A percentile compares a stretch with the other conserved stretches of the same genome.
Evolutionary conservation across 805 yeast genomes (phyloP).

Genomic region (Brettanomyces naardenensis): DNA sequence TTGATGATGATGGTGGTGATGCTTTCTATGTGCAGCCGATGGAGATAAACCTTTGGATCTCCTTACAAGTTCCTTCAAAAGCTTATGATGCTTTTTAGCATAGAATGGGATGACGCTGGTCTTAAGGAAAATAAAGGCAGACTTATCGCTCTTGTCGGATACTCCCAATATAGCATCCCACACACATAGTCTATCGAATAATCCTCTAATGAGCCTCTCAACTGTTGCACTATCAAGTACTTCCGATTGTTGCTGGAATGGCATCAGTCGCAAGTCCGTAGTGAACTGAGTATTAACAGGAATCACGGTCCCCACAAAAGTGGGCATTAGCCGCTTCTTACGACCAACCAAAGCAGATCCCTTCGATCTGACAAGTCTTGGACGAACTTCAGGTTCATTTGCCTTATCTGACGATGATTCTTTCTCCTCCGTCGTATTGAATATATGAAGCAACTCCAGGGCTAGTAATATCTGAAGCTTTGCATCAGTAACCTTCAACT

Average conservation of each 20-base stretch:
- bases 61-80: conserved; percentile 20
- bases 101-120: conserved; percentile 24
- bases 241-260: not conserved
- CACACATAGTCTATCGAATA: conserved; percentile 25
- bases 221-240: not conserved
- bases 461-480: conserved; percentile 22
- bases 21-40: conserved; percentile 7
- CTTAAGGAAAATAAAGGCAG: conserved; percentile 22
- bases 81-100: conserved; percentile 16
- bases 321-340: conserved; percentile 25
- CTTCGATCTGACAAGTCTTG: not conserved
- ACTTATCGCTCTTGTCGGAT: conserved; percentile 17
- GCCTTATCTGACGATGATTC: not conserved
- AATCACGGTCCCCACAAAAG: conserved; percentile 24
- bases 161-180: conserved; percentile 25
- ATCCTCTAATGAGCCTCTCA: conserved; percentile 7
- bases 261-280: conserved; percentile 17
- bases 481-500: conserved; percentile 20
- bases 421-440: conserved; percentile 1
- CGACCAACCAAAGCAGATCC: conserved; percentile 19
- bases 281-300: conserved; percentile 18
- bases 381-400: not conserved
- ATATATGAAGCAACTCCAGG: conserved; percentile 20
- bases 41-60: conserved; percentile 24
- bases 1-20: not conserved